A percentile compares a stretch with the other conserved stretches of the same genome.
phyloP scores from a whole-genome alignment of 345 rosid species.

The Aegle marmelos region DNA sequence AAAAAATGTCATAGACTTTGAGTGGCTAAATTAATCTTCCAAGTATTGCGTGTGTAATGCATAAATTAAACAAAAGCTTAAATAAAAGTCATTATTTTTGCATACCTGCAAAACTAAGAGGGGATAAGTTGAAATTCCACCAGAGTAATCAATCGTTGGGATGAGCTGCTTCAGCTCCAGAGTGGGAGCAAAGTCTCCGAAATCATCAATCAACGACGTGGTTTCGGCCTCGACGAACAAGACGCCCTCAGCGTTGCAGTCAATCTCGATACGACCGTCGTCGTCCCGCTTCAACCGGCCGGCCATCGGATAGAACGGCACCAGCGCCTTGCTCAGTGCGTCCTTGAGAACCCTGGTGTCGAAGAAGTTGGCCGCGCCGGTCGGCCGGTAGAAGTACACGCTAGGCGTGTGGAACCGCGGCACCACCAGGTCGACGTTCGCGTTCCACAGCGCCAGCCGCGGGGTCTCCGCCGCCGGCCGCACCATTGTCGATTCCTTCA shows the following conservation, averaged over 20 bases:
- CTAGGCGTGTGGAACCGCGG: constrained; percentile 93
- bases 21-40: no score
- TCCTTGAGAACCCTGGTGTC: constrained; percentile 57
- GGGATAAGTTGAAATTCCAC: constrained; percentile 66
- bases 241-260: constrained; percentile 84
- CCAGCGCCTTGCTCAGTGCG: constrained; percentile 70
- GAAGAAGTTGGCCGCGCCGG: constrained; percentile 59
- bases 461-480: constrained; percentile 72
- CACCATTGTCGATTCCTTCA: constrained; percentile 73
- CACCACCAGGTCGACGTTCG: constrained; percentile 85
- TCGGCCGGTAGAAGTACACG: constrained; percentile 87
- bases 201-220: constrained; percentile 57
- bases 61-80: no score
- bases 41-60: no score
- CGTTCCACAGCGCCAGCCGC: constrained; percentile 58
- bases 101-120: constrained; percentile 86
- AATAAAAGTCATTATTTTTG: no score
- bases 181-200: constrained; percentile 90
- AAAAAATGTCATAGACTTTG: no score
- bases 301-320: constrained; percentile 95
- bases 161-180: constrained; percentile 78
- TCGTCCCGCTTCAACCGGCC: constrained; percentile 65
- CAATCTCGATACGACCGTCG: constrained; percentile 90
- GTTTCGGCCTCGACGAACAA: constrained; percentile 84
- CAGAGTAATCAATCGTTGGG: constrained; percentile 82